Evolutionary conservation across 305 asterid genomes (phyloP).

Genomic region (Fraxinus baroniana): DNA sequence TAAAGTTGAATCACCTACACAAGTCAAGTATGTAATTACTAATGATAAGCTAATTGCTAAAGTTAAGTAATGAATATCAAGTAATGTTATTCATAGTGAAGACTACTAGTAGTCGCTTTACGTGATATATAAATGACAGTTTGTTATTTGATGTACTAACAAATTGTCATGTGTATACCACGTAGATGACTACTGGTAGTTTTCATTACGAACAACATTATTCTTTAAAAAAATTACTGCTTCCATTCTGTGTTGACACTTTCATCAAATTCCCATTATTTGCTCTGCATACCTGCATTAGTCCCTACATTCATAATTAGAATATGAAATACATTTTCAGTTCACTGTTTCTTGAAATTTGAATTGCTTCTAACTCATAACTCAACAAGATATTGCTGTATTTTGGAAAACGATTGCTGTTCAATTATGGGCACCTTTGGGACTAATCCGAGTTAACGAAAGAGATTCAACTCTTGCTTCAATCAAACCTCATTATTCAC

Average conservation of each 20-base stretch:
- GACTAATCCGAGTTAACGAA: neutral
- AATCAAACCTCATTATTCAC: neutral
- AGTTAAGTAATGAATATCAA: neutral
- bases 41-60: neutral
- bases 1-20: neutral
- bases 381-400: neutral
- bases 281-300: no score
- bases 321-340: neutral
- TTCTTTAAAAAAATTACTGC: no score
- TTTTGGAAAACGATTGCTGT: neutral
- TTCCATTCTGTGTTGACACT: neutral
- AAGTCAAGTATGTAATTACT: neutral
- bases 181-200: no score
- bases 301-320: neutral
- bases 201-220: no score
- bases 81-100: no score
- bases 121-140: no score
- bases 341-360: neutral
- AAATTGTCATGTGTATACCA: no score
- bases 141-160: no score
- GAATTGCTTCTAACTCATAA: neutral
- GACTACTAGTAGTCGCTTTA: no score
- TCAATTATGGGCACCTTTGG: neutral
- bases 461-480: neutral
- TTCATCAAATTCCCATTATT: neutral